A percentile compares a stretch with the other conserved stretches of the same genome.
Evolutionary conservation across 495 filamentous ascomycete species (phyloP).

Genomic region (Venustampulla echinocandica): DNA sequence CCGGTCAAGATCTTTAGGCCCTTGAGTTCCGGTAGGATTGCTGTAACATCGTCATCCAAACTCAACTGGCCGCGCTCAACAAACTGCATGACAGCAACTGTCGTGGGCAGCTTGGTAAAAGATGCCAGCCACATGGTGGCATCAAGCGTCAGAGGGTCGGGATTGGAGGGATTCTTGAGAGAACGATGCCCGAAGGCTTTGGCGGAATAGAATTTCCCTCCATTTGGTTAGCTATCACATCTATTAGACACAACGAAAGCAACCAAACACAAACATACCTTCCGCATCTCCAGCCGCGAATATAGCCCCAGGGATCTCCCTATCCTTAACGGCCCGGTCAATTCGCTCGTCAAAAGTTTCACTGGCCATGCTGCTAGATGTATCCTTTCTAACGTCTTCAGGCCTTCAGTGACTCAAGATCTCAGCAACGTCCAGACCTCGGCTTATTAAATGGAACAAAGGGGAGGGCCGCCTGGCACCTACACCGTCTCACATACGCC

Average conservation of each 20-base stretch:
- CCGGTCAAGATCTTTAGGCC: constrained; percentile 22
- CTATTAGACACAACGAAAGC: background rate
- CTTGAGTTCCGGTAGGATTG: constrained; percentile 24
- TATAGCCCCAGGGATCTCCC: constrained; percentile 19
- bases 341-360: constrained; percentile 12
- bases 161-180: constrained; percentile 3
- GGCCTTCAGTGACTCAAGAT: too few species aligned
- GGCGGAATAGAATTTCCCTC: constrained; percentile 3
- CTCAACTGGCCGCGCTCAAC: constrained; percentile 45
- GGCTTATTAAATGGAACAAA: background rate
- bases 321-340: constrained; percentile 16
- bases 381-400: too few species aligned
- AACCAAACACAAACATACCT: background rate
- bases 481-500: too few species aligned
- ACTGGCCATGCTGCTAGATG: background rate
- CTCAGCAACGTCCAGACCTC: background rate
- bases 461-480: too few species aligned
- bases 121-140: constrained; percentile 34
- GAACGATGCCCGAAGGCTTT: constrained; percentile 15
- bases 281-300: constrained; percentile 3
- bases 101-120: constrained; percentile 47
- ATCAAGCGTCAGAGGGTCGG: constrained; percentile 6
- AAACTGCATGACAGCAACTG: constrained; percentile 52
- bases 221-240: too few species aligned
- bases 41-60: constrained; percentile 18